Conservation (phyloP, 1,284 basidiomycete species). For the Rhizoctonia solani region DNA sequence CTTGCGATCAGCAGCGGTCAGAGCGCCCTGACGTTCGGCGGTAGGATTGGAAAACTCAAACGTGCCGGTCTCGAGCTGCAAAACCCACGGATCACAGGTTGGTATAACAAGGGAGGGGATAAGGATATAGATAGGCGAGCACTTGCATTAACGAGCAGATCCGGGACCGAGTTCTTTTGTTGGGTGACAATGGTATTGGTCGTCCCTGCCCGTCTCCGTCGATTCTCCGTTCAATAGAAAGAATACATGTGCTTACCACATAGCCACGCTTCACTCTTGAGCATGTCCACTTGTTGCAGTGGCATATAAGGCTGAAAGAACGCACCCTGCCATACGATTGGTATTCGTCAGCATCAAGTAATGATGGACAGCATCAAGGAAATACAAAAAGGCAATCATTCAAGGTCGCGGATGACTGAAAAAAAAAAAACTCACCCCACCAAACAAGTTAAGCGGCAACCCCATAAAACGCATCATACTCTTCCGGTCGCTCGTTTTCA, state of each 20-base stretch:
- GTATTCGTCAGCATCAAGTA: neutral
- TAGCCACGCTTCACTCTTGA: constrained; percentile 83
- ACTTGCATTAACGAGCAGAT: constrained; percentile 87
- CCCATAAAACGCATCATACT: constrained; percentile 93
- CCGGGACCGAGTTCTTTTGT: constrained; percentile 79
- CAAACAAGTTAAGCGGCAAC: constrained; percentile 85
- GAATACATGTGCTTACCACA: constrained; percentile 50
- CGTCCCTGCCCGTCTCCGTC: constrained; percentile 61
- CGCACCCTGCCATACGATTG: constrained; percentile 60
- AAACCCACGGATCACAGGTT: neutral
- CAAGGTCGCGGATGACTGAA: neutral
- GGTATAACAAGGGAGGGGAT: constrained; percentile 26
- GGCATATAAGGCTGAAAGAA: constrained; percentile 99
- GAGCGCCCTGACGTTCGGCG: constrained; percentile 73
- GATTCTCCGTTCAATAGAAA: neutral
- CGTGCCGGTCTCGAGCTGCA: constrained; percentile 77
- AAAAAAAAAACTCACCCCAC: constrained; percentile 57
- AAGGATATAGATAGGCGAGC: constrained; percentile 11
- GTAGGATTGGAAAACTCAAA: constrained; percentile 85
- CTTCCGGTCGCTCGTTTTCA: constrained; percentile 87
- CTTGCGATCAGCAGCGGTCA: constrained; percentile 93
- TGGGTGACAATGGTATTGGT: constrained; percentile 97
- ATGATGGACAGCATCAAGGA: neutral
- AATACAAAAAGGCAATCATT: no score
- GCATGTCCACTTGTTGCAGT: constrained; percentile 90